Evolutionary conservation across 2,329 filamentous ascomycete species (phyloP).

Genomic region (Scopulariopsis brevicaulis): DNA sequence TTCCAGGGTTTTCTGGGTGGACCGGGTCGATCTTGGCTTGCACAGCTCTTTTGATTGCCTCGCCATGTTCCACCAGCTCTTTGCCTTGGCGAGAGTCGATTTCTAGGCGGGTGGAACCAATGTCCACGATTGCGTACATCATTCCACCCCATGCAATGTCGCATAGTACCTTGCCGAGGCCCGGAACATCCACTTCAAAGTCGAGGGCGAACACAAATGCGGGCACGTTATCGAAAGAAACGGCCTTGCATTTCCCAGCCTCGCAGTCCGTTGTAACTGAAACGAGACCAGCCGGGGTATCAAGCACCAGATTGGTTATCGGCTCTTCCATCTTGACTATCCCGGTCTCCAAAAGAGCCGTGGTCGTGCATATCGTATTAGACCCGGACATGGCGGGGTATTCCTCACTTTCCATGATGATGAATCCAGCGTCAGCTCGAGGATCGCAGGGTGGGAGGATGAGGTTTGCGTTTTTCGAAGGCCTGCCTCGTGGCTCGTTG

Average conservation of each 20-base stretch:
- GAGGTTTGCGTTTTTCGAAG: not conserved
- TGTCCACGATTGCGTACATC: slow-evolving; percentile 12
- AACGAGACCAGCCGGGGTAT: not conserved
- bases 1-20: slow-evolving; percentile 28
- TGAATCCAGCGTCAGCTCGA: no score
- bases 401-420: no score
- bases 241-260: slow-evolving; percentile 27
- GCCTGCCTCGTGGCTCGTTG: not conserved
- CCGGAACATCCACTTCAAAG: slow-evolving; percentile 24
- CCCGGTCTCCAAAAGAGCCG: not conserved
- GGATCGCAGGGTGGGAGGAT: not conserved
- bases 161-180: slow-evolving; percentile 23
- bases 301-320: not conserved
- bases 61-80: slow-evolving; percentile 26
- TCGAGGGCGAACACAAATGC: slow-evolving; percentile 28
- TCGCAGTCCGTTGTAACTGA: not conserved
- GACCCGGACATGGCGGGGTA: not conserved
- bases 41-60: slow-evolving; percentile 27
- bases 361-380: not conserved
- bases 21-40: slow-evolving; percentile 20
- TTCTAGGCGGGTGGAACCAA: slow-evolving; percentile 19
- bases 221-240: slow-evolving; percentile 32
- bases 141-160: slow-evolving; percentile 29
- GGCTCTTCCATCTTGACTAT: slow-evolving; percentile 14
- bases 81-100: slow-evolving; percentile 19